A percentile compares a stretch with the other conserved stretches of the same genome.
These are phyloP conservation scores for Astragalus glycyphyllos DNA, from an alignment of 306 rosid genomes.

Conservation along the genomic window DNA sequence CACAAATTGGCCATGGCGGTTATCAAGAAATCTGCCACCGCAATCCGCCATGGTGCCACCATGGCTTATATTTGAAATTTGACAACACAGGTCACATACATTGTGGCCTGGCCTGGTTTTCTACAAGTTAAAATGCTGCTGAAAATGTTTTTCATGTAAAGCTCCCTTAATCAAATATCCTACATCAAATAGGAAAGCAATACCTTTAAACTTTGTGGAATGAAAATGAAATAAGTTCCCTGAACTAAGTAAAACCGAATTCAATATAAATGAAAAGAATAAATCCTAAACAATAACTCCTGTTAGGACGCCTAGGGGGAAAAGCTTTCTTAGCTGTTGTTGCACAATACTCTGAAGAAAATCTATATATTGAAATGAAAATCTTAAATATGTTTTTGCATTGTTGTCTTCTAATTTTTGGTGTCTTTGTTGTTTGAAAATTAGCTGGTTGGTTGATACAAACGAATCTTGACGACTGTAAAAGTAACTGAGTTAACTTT, in stretches of 20 bases:
- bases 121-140: neutral
- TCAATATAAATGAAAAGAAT: conserved; percentile 2
- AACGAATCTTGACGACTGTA: neutral
- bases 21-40: no score
- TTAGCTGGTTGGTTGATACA: neutral
- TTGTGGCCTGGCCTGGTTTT: neutral
- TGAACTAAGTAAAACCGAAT: neutral
- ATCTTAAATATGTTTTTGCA: neutral
- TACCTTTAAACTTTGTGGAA: neutral
- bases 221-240: neutral
- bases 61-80: no score
- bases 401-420: neutral
- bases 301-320: neutral
- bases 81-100: conserved; percentile 8
- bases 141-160: conserved; percentile 7
- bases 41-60: no score
- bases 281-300: conserved; percentile 14
- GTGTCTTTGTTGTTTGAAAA: conserved; percentile 13
- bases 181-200: conserved; percentile 5
- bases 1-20: no score
- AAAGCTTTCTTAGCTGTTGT: neutral
- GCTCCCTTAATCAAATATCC: neutral
- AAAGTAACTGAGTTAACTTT: neutral
- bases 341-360: neutral
- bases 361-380: neutral